phyloP scores from a whole-genome alignment of 1,139 yeast genomes.

The Ogataea hybrid region DNA sequence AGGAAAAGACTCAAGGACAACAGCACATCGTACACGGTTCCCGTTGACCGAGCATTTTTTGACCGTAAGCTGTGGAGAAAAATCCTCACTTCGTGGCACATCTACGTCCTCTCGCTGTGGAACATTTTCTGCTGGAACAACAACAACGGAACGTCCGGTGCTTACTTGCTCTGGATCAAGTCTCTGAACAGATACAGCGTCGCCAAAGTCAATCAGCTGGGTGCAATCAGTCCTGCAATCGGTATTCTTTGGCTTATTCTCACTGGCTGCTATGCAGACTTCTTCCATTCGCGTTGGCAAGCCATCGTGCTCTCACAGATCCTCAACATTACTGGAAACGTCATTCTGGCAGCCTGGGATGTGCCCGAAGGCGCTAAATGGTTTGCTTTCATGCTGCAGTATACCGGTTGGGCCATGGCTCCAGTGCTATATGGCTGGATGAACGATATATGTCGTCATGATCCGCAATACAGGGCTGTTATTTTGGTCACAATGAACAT shows the following conservation, averaged over 20 bases:
- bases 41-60: conserved; percentile 30
- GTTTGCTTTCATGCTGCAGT: conserved; percentile 48
- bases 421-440: conserved; percentile 47
- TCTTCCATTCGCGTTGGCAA: conserved; percentile 45
- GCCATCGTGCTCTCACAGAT: conserved; percentile 44
- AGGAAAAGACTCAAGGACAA: conserved; percentile 52
- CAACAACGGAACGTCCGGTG: conserved; percentile 48
- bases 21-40: conserved; percentile 18
- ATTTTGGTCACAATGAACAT: conserved; percentile 46
- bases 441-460: conserved; percentile 45
- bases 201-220: conserved; percentile 39
- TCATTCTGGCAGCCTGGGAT: conserved; percentile 46
- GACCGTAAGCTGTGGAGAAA: conserved; percentile 44
- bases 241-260: conserved; percentile 48
- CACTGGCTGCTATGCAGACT: conserved; percentile 48
- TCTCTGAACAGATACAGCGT: conserved; percentile 40
- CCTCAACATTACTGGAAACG: conserved; percentile 37
- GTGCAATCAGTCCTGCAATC: conserved; percentile 50
- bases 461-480: conserved; percentile 45
- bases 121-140: conserved; percentile 65
- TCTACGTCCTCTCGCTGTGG: conserved; percentile 51
- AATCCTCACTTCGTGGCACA: conserved; percentile 50
- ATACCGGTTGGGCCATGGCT: conserved; percentile 48
- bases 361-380: conserved; percentile 46
- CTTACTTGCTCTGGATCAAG: conserved; percentile 53